Conservation (phyloP, 2,329 filamentous ascomycete species). For the Apiospora rasikravindrae region DNA sequence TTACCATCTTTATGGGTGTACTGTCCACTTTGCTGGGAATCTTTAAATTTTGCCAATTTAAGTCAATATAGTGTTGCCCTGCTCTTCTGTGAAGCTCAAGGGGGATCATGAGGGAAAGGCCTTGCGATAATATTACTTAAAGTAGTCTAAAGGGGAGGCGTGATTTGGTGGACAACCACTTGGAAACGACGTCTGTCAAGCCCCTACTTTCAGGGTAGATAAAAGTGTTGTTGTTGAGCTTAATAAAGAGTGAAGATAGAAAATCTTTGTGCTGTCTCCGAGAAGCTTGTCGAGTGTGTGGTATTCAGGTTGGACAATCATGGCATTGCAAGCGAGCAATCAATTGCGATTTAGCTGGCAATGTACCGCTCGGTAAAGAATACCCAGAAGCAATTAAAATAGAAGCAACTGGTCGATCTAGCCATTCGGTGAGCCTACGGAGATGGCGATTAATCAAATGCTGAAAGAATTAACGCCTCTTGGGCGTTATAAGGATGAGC, state of each 20-base stretch:
- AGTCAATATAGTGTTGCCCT: too few relatives aligned
- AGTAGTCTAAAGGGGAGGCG: not conserved
- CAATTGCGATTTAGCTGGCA: too few relatives aligned
- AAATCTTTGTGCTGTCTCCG: not conserved
- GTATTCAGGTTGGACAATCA: not conserved
- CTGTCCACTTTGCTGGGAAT: too few relatives aligned
- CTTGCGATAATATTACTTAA: not conserved
- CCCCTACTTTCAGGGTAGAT: not conserved
- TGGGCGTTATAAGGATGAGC: not conserved
- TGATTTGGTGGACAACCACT: not conserved
- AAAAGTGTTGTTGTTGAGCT: not conserved
- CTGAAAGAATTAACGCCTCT: not conserved
- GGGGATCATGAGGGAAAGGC: too few relatives aligned
- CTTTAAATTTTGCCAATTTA: too few relatives aligned
- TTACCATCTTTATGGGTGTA: too few relatives aligned
- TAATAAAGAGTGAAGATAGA: too few relatives aligned
- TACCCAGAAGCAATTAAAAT: not conserved
- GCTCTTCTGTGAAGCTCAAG: too few relatives aligned
- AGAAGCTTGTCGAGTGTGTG: not conserved
- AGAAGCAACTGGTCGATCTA: not conserved
- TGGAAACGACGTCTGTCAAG: not conserved
- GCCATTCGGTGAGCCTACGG: not conserved
- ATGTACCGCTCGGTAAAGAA: not conserved
- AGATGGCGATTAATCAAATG: not conserved
- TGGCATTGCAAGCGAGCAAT: not conserved